Conservation (phyloP, 139 green algal genomes). For the Trebouxia sp. region DNA sequence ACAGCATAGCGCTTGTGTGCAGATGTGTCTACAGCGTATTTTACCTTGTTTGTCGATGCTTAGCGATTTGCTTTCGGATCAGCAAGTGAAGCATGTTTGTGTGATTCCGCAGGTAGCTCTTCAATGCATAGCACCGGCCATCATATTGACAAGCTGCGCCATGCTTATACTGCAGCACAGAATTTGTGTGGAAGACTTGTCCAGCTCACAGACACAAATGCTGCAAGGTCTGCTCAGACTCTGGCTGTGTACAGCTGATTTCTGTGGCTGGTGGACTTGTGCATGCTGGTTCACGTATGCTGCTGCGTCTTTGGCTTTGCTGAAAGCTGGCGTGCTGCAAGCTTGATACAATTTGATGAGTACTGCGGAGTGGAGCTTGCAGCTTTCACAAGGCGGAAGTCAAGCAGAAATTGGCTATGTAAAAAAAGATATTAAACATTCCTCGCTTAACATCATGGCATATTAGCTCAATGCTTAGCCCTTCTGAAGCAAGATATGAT, state of each 20-base stretch:
- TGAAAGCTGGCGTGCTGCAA: background rate
- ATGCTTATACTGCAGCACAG: background rate
- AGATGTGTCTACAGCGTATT: background rate
- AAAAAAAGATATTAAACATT: too few species aligned
- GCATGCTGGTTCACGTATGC: background rate
- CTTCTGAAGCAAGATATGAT: too few species aligned
- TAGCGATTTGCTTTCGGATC: background rate
- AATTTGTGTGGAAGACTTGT: background rate
- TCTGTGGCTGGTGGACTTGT: slow-evolving; percentile 22
- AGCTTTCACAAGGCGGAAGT: background rate
- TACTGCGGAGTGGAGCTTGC: background rate
- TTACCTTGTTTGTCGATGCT: too few species aligned
- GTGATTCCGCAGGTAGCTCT: background rate
- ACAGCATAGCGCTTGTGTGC: too few species aligned
- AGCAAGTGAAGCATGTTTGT: background rate
- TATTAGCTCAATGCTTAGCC: too few species aligned
- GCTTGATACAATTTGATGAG: background rate
- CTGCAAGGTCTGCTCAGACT: background rate
- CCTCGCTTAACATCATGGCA: too few species aligned
- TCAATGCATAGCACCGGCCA: background rate
- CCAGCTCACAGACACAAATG: background rate
- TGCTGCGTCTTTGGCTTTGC: background rate
- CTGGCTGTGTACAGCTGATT: slow-evolving; percentile 15
- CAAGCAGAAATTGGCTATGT: background rate
- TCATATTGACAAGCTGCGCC: background rate